A percentile compares a stretch with the other conserved stretches of the same genome.
Evolutionary conservation across 1,284 basidiomycete genomes (phyloP).

Genomic region (Trichosporon sp.): DNA sequence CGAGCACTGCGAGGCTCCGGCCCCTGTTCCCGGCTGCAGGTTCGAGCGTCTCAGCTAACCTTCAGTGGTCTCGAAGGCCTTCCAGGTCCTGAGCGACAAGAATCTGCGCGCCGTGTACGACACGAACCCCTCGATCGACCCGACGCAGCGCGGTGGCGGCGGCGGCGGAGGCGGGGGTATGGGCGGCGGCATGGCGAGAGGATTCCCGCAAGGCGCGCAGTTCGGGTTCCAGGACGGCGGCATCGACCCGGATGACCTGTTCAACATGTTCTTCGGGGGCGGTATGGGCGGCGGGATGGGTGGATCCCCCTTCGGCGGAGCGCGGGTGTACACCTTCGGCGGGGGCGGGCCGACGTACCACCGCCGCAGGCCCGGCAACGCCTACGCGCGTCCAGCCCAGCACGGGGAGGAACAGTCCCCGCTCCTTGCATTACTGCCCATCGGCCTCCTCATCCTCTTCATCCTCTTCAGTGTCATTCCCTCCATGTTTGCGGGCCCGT

Average conservation of each 20-base stretch:
- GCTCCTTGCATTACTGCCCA: constrained; percentile 79
- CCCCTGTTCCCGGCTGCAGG: too few species aligned
- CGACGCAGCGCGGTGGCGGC: constrained; percentile 73
- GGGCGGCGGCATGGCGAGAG: constrained; percentile 56
- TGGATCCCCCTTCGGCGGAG: constrained; percentile 62
- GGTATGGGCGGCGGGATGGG: constrained; percentile 61
- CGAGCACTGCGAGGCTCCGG: too few species aligned
- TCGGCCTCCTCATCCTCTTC: constrained; percentile 79
- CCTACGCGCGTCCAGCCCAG: constrained; percentile 24
- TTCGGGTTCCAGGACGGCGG: constrained; percentile 79
- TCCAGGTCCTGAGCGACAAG: constrained; percentile 89
- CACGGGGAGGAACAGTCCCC: constrained; percentile 63
- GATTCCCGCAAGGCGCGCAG: constrained; percentile 54
- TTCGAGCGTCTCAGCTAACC: constrained; percentile 15
- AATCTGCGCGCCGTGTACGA: constrained; percentile 92
- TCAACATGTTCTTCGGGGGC: constrained; percentile 95
- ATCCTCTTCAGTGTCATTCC: constrained; percentile 84
- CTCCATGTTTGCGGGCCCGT: constrained; percentile 65
- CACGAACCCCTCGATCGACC: constrained; percentile 79
- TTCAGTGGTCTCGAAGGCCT: constrained; percentile 95
- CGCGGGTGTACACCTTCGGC: constrained; percentile 58
- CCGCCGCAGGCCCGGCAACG: neutral
- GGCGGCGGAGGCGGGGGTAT: constrained; percentile 63
- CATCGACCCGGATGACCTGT: constrained; percentile 91
- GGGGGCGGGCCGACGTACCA: constrained; percentile 59